Conservation (phyloP, 1,139 yeast genomes). For the Geotrichum fermentans region DNA sequence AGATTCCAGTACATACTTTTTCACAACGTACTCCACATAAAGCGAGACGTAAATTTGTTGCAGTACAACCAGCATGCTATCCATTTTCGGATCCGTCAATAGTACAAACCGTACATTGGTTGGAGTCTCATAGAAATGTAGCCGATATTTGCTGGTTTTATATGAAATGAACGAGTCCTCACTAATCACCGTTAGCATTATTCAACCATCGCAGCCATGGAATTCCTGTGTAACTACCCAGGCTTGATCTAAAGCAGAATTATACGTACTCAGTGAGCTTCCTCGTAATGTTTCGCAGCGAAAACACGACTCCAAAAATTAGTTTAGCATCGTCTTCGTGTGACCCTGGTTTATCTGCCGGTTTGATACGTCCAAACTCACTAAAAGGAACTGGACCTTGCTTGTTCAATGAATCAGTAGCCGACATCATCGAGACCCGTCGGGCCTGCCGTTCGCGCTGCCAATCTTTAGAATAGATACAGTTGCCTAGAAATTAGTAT, state of each 20-base stretch:
- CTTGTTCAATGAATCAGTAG: conserved; percentile 22
- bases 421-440: conserved; percentile 21
- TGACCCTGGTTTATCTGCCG: conserved; percentile 19
- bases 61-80: conserved; percentile 55
- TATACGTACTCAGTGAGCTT: conserved; percentile 42
- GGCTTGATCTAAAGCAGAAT: neutral
- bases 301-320: conserved; percentile 80
- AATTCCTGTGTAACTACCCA: neutral
- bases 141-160: conserved; percentile 66
- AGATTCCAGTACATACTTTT: conserved; percentile 55
- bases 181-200: neutral
- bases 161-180: conserved; percentile 59
- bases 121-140: conserved; percentile 76
- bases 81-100: conserved; percentile 62
- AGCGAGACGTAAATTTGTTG: conserved; percentile 63
- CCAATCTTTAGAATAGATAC: conserved; percentile 36
- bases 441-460: conserved; percentile 23
- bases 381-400: conserved; percentile 14
- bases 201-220: neutral
- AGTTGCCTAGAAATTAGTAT: conserved; percentile 31
- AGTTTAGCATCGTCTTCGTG: conserved; percentile 64
- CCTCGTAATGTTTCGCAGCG: conserved; percentile 68
- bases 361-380: conserved; percentile 15
- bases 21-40: conserved; percentile 64
- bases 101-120: conserved; percentile 72